phyloP scores from a whole-genome alignment of 768 basidiomycete genomes.

The Xerocomellus dryophilus region DNA sequence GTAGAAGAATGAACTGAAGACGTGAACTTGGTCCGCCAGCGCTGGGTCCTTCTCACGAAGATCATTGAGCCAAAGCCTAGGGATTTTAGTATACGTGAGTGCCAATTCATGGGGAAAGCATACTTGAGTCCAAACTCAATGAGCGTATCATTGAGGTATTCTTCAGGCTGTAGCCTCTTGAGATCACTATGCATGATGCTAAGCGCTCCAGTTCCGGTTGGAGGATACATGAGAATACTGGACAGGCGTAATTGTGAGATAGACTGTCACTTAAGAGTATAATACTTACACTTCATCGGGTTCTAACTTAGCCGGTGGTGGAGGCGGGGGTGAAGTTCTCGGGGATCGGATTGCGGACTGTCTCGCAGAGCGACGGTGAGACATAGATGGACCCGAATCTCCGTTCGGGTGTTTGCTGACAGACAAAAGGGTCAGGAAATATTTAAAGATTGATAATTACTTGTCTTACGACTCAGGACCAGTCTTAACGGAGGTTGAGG shows the following conservation, averaged over 20 bases:
- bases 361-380: slow-evolving; percentile 37
- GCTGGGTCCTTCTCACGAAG: slow-evolving; percentile 54
- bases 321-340: slow-evolving; percentile 28
- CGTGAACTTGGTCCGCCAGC: slow-evolving; percentile 71
- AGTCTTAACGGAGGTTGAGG: slow-evolving; percentile 16
- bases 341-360: slow-evolving; percentile 27
- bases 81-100: slow-evolving; percentile 2
- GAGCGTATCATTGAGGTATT: slow-evolving; percentile 93
- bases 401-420: slow-evolving; percentile 12
- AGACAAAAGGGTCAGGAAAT: neutral
- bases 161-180: slow-evolving; percentile 66
- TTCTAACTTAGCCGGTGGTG: slow-evolving; percentile 35
- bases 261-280: neutral
- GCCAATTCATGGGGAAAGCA: slow-evolving; percentile 25
- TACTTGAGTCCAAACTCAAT: slow-evolving; percentile 96
- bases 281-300: slow-evolving; percentile 62
- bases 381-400: slow-evolving; percentile 1
- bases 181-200: slow-evolving; percentile 80
- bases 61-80: slow-evolving; percentile 67
- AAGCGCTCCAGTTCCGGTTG: slow-evolving; percentile 66
- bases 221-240: slow-evolving; percentile 79
- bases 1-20: slow-evolving; percentile 98
- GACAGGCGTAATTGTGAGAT: slow-evolving; percentile 1
- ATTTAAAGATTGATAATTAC: neutral
- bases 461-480: slow-evolving; percentile 17